Base-by-base conservation (phyloP, 805 yeast species). In the Komagataella phaffii region DNA sequence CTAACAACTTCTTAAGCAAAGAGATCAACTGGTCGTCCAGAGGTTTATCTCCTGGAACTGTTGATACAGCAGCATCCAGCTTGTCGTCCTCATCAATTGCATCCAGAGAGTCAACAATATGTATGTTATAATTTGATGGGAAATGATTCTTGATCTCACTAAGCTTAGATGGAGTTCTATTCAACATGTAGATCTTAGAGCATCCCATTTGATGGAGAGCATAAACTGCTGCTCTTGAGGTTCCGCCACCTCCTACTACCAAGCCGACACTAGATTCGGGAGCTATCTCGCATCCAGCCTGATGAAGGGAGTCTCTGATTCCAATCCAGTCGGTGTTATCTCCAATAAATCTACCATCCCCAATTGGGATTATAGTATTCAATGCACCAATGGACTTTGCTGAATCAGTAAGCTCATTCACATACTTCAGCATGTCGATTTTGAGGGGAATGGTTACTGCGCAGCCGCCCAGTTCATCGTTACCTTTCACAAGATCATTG, bases 301-400 rank as follows among this genome's bases (percentile, higher is more conserved):
- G 67, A 17, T 69, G 62, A 58, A 89, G 80, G 2, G 96, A 78
- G 54, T 83, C 77, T 48, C 71, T 72, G 57, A 93, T 86, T 8
- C 99, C 99, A 49, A 80, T 69, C 96, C 96, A 93, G 65, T 93
- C 99, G 46, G 99, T 93, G 70, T 93, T 93, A 59, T 87, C 91
- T 56, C 97, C 99, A 50, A 65, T 66, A 53, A 83, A 77, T 49
- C 66, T 64, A 24, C 70, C 70, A 51, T 72, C 68, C 6, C 74
- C 81, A 10, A 70, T 68, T 43, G 85, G 85, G 44, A 75, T 73
- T 49, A 93, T 76, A 0, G 99, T 93, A 69, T 93, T 93, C 51
- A 93, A 89, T 18, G 99, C 98, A 46, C 98, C 98, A 59, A 93
- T 88, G n/a, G 66, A 58, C 55, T 74, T 64, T 14, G 95, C 98